Percentiles rank a stretch among this genome's conserved stretches.
Conservation (phyloP, 345 rosid genomes). For the Eucalyptus fibrosa region DNA sequence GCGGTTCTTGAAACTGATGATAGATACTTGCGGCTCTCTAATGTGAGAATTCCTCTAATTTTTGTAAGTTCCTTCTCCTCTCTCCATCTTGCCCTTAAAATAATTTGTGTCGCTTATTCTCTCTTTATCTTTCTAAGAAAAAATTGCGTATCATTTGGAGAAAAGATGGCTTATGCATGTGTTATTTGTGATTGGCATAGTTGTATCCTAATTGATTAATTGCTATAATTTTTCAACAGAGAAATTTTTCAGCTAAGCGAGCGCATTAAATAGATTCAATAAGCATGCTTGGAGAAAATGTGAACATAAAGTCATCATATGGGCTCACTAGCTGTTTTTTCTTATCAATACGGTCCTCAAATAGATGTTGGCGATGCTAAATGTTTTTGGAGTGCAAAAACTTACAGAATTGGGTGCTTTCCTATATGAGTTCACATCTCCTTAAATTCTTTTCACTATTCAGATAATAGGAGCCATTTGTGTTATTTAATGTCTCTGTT, state of each 20-base stretch:
- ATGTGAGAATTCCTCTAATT: constrained; percentile 67
- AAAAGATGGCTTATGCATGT: neutral
- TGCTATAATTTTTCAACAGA: neutral
- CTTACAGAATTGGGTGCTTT: neutral
- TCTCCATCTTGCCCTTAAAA: neutral
- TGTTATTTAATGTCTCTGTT: neutral
- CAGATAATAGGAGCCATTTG: neutral
- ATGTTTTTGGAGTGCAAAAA: neutral
- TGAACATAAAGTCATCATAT: neutral
- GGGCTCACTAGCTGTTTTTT: neutral
- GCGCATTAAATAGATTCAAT: neutral
- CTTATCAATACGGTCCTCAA: neutral
- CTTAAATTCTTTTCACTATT: neutral
- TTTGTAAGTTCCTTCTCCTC: constrained; percentile 46
- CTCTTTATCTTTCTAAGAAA: neutral
- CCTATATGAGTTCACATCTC: neutral
- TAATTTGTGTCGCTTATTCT: neutral
- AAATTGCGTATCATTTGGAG: neutral
- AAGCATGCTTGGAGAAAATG: neutral
- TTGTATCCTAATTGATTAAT: neutral
- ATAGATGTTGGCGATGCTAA: neutral
- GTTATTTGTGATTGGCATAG: neutral
- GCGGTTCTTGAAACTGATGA: constrained; percentile 29
- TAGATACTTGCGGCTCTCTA: constrained; percentile 73
- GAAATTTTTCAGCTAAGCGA: neutral